Evolutionary conservation across 2,329 filamentous ascomycete genomes (phyloP).

Genomic region (Cadophora malorum): DNA sequence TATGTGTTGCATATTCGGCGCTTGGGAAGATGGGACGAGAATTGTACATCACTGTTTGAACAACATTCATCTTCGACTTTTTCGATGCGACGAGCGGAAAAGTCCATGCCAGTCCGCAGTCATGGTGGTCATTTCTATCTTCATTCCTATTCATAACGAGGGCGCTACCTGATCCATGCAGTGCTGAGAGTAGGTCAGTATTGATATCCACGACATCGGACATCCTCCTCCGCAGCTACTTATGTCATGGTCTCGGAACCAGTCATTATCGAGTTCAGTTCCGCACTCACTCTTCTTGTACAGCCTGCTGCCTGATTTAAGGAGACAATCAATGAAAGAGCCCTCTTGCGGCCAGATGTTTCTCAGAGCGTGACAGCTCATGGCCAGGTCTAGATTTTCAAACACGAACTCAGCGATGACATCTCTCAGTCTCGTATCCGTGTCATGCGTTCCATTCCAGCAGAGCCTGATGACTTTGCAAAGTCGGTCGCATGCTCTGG

Average conservation of each 20-base stretch:
- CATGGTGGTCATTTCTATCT: no score
- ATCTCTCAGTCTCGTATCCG: neutral
- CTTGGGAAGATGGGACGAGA: constrained; percentile 18
- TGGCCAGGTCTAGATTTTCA: neutral
- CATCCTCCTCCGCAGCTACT: neutral
- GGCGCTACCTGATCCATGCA: no score
- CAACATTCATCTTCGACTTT: no score
- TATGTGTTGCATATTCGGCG: constrained; percentile 33
- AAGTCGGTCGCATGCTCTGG: neutral
- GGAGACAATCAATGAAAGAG: neutral
- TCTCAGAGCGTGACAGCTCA: neutral
- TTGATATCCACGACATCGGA: neutral
- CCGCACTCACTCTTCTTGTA: constrained; percentile 15
- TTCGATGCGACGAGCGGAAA: no score
- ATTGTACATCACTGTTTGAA: constrained; percentile 20
- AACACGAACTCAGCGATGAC: neutral
- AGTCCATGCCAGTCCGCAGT: neutral
- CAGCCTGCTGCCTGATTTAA: neutral
- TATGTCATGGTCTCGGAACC: neutral
- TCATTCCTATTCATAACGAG: no score
- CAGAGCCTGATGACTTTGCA: neutral
- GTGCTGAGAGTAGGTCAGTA: no score
- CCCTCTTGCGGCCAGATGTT: neutral
- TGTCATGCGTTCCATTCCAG: neutral
- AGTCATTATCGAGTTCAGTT: constrained; percentile 13